Conservation (phyloP, 331 rosid species). For the Erythrophleum ivorense region DNA sequence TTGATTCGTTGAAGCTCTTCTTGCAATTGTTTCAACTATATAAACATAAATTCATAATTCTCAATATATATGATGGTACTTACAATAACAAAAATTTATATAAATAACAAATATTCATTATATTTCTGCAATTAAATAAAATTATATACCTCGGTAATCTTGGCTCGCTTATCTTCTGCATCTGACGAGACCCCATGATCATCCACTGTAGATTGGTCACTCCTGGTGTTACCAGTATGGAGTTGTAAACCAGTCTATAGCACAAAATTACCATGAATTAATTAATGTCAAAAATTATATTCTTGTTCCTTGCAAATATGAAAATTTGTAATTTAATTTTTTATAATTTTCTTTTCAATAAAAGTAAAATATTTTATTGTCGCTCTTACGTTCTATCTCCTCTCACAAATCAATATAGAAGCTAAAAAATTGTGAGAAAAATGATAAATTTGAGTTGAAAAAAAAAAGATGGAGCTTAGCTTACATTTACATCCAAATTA, state of each 20-base stretch:
- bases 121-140: background rate
- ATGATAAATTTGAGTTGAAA: background rate
- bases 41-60: background rate
- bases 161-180: constrained; percentile 52
- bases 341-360: too few species aligned
- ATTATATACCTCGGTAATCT: constrained; percentile 54
- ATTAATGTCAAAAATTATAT: background rate
- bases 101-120: background rate
- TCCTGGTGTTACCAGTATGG: constrained; percentile 62
- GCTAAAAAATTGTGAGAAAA: background rate
- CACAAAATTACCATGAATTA: background rate
- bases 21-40: constrained; percentile 61
- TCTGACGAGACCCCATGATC: constrained; percentile 70
- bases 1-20: constrained; percentile 57
- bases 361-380: too few species aligned
- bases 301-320: too few species aligned
- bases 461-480: constrained; percentile 36
- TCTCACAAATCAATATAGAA: background rate
- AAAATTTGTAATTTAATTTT: too few species aligned
- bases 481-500: constrained; percentile 55
- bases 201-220: constrained; percentile 70
- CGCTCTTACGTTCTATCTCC: background rate
- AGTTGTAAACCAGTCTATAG: constrained; percentile 71
- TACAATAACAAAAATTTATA: background rate
- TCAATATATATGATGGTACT: background rate